A percentile compares a stretch with the other conserved stretches of the same genome.
Conservation (phyloP, 1,284 basidiomycete genomes). For the Trichosporon sp. region DNA sequence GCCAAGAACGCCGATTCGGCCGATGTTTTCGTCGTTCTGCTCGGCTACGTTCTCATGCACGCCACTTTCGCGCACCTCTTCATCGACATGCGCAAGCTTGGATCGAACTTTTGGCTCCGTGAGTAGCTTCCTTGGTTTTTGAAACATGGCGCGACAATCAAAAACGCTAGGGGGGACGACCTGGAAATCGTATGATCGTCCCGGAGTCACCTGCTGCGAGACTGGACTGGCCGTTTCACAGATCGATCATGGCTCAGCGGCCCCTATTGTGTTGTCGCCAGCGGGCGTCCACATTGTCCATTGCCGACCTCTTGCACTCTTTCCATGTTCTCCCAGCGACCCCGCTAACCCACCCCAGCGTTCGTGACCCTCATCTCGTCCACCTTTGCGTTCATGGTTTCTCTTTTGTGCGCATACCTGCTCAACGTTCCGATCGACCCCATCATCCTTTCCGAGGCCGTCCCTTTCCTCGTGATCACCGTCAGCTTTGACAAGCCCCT, state of each 20-base stretch:
- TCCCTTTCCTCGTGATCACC: slow-evolving; percentile 96
- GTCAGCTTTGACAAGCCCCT: slow-evolving; percentile 98
- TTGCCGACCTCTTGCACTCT: neutral
- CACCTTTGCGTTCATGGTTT: slow-evolving; percentile 80
- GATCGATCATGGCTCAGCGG: neutral
- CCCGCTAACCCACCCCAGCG: slow-evolving; percentile 47
- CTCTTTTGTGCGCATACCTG: slow-evolving; percentile 76
- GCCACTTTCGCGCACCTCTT: slow-evolving; percentile 86
- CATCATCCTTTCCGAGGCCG: slow-evolving; percentile 84
- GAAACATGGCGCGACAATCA: neutral
- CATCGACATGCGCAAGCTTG: slow-evolving; percentile 75
- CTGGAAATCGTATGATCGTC: neutral
- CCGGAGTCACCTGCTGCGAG: neutral
- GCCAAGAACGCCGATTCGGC: slow-evolving; percentile 90
- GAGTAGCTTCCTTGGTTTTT: slow-evolving; percentile 27
- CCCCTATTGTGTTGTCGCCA: slow-evolving; percentile 11
- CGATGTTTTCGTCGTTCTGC: slow-evolving; percentile 91
- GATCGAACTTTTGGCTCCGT: slow-evolving; percentile 80
- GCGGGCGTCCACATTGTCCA: neutral
- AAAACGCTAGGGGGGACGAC: neutral
- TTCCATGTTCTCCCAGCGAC: neutral
- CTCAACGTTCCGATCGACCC: slow-evolving; percentile 82
- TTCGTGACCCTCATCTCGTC: slow-evolving; percentile 76
- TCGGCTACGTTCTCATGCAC: slow-evolving; percentile 95
- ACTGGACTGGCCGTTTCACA: too few species aligned